Evolutionary conservation across 768 basidiomycete genomes (phyloP).

Genomic region (Inosperma sp.): DNA sequence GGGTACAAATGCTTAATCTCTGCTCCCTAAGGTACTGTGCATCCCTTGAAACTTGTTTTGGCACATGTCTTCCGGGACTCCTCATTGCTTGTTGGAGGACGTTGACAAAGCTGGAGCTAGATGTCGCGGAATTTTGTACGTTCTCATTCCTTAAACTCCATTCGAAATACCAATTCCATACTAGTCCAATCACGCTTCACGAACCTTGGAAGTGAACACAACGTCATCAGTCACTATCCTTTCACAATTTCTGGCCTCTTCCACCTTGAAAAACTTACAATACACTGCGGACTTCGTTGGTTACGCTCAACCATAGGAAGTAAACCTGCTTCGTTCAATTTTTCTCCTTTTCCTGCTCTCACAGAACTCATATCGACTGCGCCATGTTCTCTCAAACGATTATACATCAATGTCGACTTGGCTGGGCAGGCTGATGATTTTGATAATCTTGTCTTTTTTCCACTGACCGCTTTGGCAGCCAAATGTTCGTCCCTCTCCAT

Average conservation of each 20-base stretch:
- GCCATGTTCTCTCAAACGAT: background rate
- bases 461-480: background rate
- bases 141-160: background rate
- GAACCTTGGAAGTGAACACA: too few relatives aligned
- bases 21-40: background rate
- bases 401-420: background rate
- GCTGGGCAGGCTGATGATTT: too few relatives aligned
- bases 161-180: background rate
- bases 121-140: background rate
- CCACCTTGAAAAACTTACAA: background rate
- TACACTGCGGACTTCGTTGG: background rate
- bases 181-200: background rate
- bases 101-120: background rate
- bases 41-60: too few relatives aligned
- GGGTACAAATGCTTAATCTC: background rate
- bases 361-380: background rate
- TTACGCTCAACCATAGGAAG: too few relatives aligned
- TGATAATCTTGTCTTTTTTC: background rate
- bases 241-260: background rate
- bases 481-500: background rate
- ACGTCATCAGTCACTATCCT: background rate
- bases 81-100: background rate
- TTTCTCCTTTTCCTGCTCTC: background rate
- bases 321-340: too few relatives aligned
- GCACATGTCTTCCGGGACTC: background rate